These are phyloP conservation scores for Gigaspora rosea DNA, from an alignment of 192 early-diverging fungal genomes.

Conservation along the genomic window DNA sequence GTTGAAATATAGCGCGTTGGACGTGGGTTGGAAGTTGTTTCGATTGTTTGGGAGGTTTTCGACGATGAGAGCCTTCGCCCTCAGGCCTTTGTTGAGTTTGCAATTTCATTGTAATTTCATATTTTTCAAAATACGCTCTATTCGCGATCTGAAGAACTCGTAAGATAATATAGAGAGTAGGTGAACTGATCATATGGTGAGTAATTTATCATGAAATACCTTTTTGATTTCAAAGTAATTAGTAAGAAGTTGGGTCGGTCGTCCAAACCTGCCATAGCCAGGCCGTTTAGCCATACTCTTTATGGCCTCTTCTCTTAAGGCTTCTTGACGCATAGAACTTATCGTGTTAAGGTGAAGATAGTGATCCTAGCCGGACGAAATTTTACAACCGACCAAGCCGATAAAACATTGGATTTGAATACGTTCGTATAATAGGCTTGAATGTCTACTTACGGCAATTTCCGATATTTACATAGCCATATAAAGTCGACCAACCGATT, in stretches of 20 bases:
- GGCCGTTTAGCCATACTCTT: conserved; percentile 27
- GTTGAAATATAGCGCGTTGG: conserved; percentile 14
- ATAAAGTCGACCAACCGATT: too few relatives aligned
- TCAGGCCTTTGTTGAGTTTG: conserved; percentile 1
- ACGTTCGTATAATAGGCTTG: too few relatives aligned
- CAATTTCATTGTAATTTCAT: conserved; percentile 5
- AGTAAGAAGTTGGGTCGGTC: background rate
- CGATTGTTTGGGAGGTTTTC: background rate
- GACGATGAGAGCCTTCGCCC: background rate
- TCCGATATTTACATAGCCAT: too few relatives aligned
- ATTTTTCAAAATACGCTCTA: conserved; percentile 7
- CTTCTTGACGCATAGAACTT: background rate
- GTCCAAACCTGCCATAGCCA: conserved; percentile 8
- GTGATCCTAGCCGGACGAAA: too few relatives aligned
- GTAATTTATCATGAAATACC: too few relatives aligned
- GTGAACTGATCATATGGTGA: too few relatives aligned
- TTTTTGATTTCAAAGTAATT: conserved; percentile 32
- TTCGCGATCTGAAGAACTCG: background rate
- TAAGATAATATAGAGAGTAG: too few relatives aligned
- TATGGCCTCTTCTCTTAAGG: conserved; percentile 13
- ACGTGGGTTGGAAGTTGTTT: background rate
- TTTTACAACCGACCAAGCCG: too few relatives aligned
- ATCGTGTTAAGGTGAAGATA: too few relatives aligned
- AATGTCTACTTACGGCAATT: too few relatives aligned
- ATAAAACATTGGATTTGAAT: too few relatives aligned